Evolutionary conservation across 768 basidiomycete species (phyloP).

Genomic region (Lepiota venenata): DNA sequence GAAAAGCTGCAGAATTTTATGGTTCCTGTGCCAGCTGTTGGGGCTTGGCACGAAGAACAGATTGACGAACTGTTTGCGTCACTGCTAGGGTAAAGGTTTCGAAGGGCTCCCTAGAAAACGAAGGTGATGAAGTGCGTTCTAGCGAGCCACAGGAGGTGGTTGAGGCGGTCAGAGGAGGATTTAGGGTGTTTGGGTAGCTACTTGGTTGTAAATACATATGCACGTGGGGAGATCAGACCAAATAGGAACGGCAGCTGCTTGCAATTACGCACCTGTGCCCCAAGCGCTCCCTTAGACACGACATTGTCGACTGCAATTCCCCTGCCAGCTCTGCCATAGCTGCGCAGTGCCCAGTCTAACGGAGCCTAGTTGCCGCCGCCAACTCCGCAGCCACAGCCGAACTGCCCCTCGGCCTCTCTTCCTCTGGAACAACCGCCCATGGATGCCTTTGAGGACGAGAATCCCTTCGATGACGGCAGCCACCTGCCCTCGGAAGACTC

Average conservation of each 20-base stretch:
- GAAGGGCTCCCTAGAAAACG: slow-evolving; percentile 24
- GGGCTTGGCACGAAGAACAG: slow-evolving; percentile 94
- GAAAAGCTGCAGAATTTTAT: slow-evolving; percentile 97
- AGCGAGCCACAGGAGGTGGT: slow-evolving; percentile 26
- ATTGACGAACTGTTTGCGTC: slow-evolving; percentile 92
- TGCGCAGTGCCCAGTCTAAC: not conserved
- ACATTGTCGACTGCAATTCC: not conserved
- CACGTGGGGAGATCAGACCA: slow-evolving; percentile 21
- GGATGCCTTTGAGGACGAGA: slow-evolving; percentile 61
- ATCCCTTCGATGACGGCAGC: slow-evolving; percentile 56
- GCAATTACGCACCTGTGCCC: slow-evolving; percentile 4
- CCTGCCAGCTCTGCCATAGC: not conserved
- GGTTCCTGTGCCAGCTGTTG: slow-evolving; percentile 73
- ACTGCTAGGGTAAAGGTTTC: slow-evolving; percentile 79
- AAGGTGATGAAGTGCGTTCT: slow-evolving; percentile 23
- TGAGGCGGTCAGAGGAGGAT: slow-evolving; percentile 39
- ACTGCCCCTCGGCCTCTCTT: slow-evolving; percentile 10
- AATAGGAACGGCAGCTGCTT: slow-evolving; percentile 25
- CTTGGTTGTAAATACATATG: slow-evolving; percentile 6
- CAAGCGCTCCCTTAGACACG: not conserved
- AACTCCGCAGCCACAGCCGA: not conserved
- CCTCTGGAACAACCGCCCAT: slow-evolving; percentile 20
- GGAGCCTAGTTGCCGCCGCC: not conserved
- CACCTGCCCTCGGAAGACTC: slow-evolving; percentile 48
- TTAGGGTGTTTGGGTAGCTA: slow-evolving; percentile 50